Evolutionary conservation across 768 basidiomycete species (phyloP).

Genomic region (Lenzites betulinus): DNA sequence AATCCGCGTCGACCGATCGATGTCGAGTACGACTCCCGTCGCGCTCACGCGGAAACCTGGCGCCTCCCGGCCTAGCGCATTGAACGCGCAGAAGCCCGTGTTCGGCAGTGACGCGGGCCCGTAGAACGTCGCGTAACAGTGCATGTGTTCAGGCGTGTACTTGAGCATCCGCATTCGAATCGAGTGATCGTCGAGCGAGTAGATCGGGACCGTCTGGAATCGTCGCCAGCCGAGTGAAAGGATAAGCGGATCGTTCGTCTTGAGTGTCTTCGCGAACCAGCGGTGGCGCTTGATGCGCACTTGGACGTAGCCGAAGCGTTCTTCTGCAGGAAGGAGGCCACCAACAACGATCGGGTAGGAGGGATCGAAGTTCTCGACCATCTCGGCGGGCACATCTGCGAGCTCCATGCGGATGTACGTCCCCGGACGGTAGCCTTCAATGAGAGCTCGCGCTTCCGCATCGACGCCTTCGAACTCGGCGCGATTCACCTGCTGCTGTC

Average conservation of each 20-base stretch:
- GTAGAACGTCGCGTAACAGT: constrained; percentile 97
- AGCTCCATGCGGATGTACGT: constrained; percentile 93
- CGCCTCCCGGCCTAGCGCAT: constrained; percentile 65
- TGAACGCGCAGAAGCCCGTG: constrained; percentile 98
- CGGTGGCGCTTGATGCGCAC: constrained; percentile 96
- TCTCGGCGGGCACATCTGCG: constrained; percentile 79
- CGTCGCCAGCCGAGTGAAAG: constrained; percentile 97
- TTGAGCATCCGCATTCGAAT: constrained; percentile 99
- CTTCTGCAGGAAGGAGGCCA: constrained; percentile 86
- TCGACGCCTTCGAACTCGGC: constrained; percentile 85
- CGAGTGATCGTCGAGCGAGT: constrained; percentile 95
- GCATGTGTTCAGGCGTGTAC: constrained; percentile 99
- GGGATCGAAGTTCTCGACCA: constrained; percentile 93
- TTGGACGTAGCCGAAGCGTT: constrained; percentile 91
- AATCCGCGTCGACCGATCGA: constrained; percentile 90
- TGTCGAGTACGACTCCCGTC: constrained; percentile 92
- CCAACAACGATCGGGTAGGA: constrained; percentile 89
- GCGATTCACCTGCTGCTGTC: constrained; percentile 78
- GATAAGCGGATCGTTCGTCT: constrained; percentile 96
- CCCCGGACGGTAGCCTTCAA: constrained; percentile 91
- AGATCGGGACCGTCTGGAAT: constrained; percentile 94
- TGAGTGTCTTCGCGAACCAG: constrained; percentile 89
- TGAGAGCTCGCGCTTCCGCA: constrained; percentile 71
- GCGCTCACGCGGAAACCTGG: constrained; percentile 88
- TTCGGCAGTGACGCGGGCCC: constrained; percentile 91